Evolutionary conservation across 352 stramenopile genomes (phyloP).

Genomic region (Aphanomyces stellatus): DNA sequence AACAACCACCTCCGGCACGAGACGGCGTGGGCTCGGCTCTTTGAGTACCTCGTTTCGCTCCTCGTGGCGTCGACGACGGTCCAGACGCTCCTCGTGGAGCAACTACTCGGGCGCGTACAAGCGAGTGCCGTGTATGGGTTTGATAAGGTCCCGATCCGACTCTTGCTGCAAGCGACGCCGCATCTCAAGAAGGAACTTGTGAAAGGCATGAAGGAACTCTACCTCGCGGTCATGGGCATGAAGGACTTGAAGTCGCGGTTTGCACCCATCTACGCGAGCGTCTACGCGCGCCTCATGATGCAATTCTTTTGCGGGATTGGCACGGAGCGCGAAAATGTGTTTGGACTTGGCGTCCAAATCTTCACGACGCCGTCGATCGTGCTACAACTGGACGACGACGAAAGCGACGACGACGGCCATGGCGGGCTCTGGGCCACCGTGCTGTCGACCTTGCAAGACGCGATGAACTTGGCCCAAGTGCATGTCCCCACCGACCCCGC

Average conservation of each 20-base stretch:
- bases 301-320: constrained; percentile 88
- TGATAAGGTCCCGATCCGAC: constrained; percentile 60
- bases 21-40: constrained; percentile 26
- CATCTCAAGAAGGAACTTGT: constrained; percentile 93
- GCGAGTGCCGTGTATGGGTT: background rate
- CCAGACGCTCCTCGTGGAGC: background rate
- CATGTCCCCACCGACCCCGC: background rate
- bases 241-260: constrained; percentile 93
- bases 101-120: background rate
- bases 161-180: constrained; percentile 91
- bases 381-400: constrained; percentile 32
- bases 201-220: constrained; percentile 87
- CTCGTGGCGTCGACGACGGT: background rate
- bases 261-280: constrained; percentile 72
- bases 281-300: constrained; percentile 78
- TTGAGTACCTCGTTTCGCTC: background rate
- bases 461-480: constrained; percentile 31
- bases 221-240: constrained; percentile 91
- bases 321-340: constrained; percentile 83
- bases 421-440: constrained; percentile 69
- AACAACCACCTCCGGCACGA: constrained; percentile 66
- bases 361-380: constrained; percentile 90
- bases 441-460: constrained; percentile 65
- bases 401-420: too few relatives aligned
- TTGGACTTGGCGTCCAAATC: constrained; percentile 90